Conservation (phyloP, 2,329 filamentous ascomycete species). For the Teratosphaeria epicoccoides region DNA sequence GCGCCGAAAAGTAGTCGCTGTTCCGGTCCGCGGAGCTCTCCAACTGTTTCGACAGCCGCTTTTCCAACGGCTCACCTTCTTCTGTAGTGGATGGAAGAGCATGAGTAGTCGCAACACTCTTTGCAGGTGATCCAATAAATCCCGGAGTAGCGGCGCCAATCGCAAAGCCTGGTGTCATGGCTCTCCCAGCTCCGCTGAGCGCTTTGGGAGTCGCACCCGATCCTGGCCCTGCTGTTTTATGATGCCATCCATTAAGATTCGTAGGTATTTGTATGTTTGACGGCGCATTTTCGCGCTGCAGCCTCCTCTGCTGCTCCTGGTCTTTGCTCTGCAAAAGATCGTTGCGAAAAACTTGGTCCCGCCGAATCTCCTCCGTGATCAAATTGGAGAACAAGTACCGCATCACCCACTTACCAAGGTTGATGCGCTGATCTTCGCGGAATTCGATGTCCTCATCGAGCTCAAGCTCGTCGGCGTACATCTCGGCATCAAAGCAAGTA, state of each 20-base stretch:
- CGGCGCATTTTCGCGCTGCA: constrained; percentile 49
- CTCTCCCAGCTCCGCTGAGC: constrained; percentile 46
- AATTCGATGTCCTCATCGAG: constrained; percentile 68
- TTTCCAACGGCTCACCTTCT: constrained; percentile 41
- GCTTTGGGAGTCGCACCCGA: constrained; percentile 50
- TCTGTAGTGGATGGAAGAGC: constrained; percentile 29
- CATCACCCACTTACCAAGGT: constrained; percentile 91
- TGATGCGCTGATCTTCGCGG: constrained; percentile 89
- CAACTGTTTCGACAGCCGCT: constrained; percentile 45
- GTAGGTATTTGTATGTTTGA: constrained; percentile 49
- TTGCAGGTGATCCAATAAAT: constrained; percentile 25
- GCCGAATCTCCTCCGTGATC: constrained; percentile 78
- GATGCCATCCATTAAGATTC: constrained; percentile 33
- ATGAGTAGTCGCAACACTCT: constrained; percentile 13
- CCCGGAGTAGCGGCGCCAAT: constrained; percentile 51
- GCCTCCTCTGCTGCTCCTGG: constrained; percentile 47
- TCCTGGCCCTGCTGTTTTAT: constrained; percentile 29
- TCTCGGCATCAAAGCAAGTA: constrained; percentile 93
- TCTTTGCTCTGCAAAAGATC: constrained; percentile 47
- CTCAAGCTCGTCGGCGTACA: constrained; percentile 84
- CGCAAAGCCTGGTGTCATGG: constrained; percentile 63
- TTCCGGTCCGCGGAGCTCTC: constrained; percentile 49
- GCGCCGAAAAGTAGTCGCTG: constrained; percentile 68
- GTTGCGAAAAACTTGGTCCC: constrained; percentile 65
- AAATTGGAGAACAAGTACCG: constrained; percentile 83